Evolutionary conservation across 805 yeast genomes (phyloP).

Genomic region (Wickerhamiella australiensis): DNA sequence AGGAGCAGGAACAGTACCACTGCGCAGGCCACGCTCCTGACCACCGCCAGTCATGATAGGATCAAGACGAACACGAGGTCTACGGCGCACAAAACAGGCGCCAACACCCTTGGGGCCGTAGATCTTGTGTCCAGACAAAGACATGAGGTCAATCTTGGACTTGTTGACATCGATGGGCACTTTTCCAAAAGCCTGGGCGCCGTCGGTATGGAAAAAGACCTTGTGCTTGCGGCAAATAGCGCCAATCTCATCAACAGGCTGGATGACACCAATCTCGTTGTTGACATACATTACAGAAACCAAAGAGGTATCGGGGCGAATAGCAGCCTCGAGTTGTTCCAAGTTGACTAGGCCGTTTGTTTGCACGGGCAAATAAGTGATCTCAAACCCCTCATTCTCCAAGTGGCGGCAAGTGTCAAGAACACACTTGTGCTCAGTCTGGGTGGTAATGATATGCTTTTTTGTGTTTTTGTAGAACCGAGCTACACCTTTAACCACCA

Average conservation of each 20-base stretch:
- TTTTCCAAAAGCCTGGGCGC: slow-evolving; percentile 95
- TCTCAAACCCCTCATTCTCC: slow-evolving; percentile 95
- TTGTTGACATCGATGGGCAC: slow-evolving; percentile 85
- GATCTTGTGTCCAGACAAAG: slow-evolving; percentile 89
- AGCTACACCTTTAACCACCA: slow-evolving; percentile 91
- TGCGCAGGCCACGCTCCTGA: slow-evolving; percentile 94
- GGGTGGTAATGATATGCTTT: slow-evolving; percentile 88
- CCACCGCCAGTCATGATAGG: slow-evolving; percentile 97
- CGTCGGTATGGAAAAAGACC: slow-evolving; percentile 94
- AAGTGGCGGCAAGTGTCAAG: slow-evolving; percentile 87
- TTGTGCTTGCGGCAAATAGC: slow-evolving; percentile 71
- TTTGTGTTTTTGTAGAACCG: slow-evolving; percentile 82
- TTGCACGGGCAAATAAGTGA: slow-evolving; percentile 80
- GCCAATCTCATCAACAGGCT: slow-evolving; percentile 92
- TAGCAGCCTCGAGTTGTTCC: slow-evolving; percentile 66
- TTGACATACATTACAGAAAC: slow-evolving; percentile 96
- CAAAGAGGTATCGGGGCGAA: slow-evolving; percentile 79
- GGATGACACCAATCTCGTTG: slow-evolving; percentile 95
- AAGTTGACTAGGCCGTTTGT: slow-evolving; percentile 68
- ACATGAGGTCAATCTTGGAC: slow-evolving; percentile 83
- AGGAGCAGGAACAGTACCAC: slow-evolving; percentile 97
- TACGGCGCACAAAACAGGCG: slow-evolving; percentile 87
- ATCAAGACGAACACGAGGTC: slow-evolving; percentile 95
- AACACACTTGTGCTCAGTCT: slow-evolving; percentile 98
- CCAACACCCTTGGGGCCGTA: slow-evolving; percentile 98